Evolutionary conservation across 2,329 filamentous ascomycete genomes (phyloP).

Genomic region (Fusarium sp.): DNA sequence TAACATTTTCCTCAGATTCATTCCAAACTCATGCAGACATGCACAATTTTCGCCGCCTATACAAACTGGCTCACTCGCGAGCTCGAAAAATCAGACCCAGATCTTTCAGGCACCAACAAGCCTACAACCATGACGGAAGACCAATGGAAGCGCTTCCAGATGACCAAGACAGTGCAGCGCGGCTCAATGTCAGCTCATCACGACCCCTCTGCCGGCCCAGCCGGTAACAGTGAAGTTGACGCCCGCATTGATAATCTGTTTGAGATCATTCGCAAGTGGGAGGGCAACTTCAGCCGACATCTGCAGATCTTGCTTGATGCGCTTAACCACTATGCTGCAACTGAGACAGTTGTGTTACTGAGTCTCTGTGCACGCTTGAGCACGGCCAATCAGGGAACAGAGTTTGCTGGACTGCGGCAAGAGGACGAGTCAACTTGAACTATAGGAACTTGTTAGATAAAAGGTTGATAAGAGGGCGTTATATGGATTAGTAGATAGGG

Average conservation of each 20-base stretch:
- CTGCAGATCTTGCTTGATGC: constrained; percentile 94
- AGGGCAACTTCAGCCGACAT: constrained; percentile 91
- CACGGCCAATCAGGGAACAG: constrained; percentile 81
- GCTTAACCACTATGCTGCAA: constrained; percentile 96
- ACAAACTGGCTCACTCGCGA: constrained; percentile 87
- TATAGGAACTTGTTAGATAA: neutral
- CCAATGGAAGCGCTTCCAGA: constrained; percentile 70
- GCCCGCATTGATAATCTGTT: constrained; percentile 78
- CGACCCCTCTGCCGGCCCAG: constrained; percentile 51
- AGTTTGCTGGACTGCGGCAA: constrained; percentile 68
- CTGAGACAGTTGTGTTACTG: constrained; percentile 93
- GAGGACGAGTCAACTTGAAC: constrained; percentile 62
- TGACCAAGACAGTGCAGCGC: constrained; percentile 57
- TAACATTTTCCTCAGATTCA: constrained; percentile 75
- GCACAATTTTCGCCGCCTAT: constrained; percentile 92
- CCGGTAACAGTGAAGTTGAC: constrained; percentile 48
- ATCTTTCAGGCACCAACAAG: constrained; percentile 71
- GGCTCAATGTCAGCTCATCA: constrained; percentile 46
- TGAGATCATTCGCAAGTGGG: constrained; percentile 90
- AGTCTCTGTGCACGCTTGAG: constrained; percentile 87
- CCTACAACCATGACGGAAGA: constrained; percentile 69
- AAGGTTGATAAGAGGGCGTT: constrained; percentile 33
- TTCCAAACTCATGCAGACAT: constrained; percentile 96
- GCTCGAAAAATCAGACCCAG: constrained; percentile 84
- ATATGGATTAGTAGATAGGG: constrained; percentile 28